A percentile compares a stretch with the other conserved stretches of the same genome.
phyloP scores from a whole-genome alignment of 2,329 filamentous ascomycete genomes.

The Pseudocercospora pini-densiflorae region DNA sequence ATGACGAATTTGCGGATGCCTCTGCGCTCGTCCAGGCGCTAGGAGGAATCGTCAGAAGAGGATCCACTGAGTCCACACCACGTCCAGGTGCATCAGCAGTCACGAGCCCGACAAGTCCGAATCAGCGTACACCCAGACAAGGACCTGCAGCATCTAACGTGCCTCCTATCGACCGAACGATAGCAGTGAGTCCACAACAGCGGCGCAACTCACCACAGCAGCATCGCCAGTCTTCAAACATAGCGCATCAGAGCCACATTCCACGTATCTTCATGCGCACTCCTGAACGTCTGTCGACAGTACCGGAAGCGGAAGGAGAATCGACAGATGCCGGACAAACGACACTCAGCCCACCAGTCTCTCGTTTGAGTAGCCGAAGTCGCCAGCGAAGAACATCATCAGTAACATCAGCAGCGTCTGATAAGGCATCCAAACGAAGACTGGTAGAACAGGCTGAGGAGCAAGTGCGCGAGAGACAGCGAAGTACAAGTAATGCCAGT shows the following conservation, averaged over 20 bases:
- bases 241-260: slow-evolving; percentile 3
- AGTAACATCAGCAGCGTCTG: slow-evolving; percentile 29
- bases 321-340: slow-evolving; percentile 20
- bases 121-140: slow-evolving; percentile 14
- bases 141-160: not conserved
- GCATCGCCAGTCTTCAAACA: not conserved
- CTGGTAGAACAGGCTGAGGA: slow-evolving; percentile 40
- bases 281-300: slow-evolving; percentile 39
- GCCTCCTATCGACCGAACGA: slow-evolving; percentile 37
- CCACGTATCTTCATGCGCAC: slow-evolving; percentile 28
- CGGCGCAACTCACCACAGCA: slow-evolving; percentile 10
- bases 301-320: slow-evolving; percentile 36
- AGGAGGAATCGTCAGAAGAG: slow-evolving; percentile 86
- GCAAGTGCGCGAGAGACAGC: slow-evolving; percentile 29
- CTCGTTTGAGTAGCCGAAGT: slow-evolving; percentile 36
- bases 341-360: slow-evolving; percentile 27
- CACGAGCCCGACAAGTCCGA: slow-evolving; percentile 22
- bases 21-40: slow-evolving; percentile 85
- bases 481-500: slow-evolving; percentile 26
- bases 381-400: slow-evolving; percentile 28
- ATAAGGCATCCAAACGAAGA: slow-evolving; percentile 41
- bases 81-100: slow-evolving; percentile 19
- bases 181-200: slow-evolving; percentile 36
- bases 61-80: slow-evolving; percentile 44
- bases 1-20: slow-evolving; percentile 92